Percentiles rank a stretch among this genome's conserved stretches.
Evolutionary conservation across 1,139 yeast species (phyloP).

Genomic region (Meyerozyma athensensis): DNA sequence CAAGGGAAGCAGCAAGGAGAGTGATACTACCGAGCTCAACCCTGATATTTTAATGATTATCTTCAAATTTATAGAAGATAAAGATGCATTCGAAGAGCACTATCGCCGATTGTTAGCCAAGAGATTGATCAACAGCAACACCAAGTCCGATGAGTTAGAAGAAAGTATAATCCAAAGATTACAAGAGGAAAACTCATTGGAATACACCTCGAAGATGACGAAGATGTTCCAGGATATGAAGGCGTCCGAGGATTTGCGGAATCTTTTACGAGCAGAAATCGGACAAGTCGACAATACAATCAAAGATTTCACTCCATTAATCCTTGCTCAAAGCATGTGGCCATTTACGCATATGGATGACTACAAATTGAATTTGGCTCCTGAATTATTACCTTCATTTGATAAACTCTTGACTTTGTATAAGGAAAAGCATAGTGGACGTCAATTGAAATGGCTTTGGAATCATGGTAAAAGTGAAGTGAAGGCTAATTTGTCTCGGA

Average conservation of each 20-base stretch:
- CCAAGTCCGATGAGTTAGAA: constrained; percentile 82
- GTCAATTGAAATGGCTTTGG: constrained; percentile 95
- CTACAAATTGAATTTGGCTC: constrained; percentile 38
- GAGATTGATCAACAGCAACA: constrained; percentile 79
- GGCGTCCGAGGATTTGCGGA: constrained; percentile 75
- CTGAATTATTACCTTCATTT: constrained; percentile 59
- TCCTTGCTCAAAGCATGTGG: constrained; percentile 89
- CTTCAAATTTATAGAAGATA: constrained; percentile 86
- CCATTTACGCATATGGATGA: constrained; percentile 55
- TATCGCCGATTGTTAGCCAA: constrained; percentile 87
- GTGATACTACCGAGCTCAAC: constrained; percentile 69
- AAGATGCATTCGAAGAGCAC: constrained; percentile 90
- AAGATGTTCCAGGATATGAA: constrained; percentile 96
- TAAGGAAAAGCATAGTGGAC: constrained; percentile 72
- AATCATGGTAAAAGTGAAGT: constrained; percentile 90
- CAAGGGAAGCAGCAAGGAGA: constrained; percentile 68
- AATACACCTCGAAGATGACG: constrained; percentile 89
- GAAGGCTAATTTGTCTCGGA: constrained; percentile 78
- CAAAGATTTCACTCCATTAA: constrained; percentile 68
- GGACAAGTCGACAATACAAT: constrained; percentile 30
- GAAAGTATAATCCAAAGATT: constrained; percentile 80
- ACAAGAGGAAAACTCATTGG: constrained; percentile 87
- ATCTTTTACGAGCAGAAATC: constrained; percentile 53
- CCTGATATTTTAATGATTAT: constrained; percentile 81
- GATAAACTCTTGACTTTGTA: constrained; percentile 67